Evolutionary conservation across 2,329 filamentous ascomycete genomes (phyloP), one percentile per base, ranked within the genome.

Genomic region (Stagonosporopsis cucurbitacearum): DNA sequence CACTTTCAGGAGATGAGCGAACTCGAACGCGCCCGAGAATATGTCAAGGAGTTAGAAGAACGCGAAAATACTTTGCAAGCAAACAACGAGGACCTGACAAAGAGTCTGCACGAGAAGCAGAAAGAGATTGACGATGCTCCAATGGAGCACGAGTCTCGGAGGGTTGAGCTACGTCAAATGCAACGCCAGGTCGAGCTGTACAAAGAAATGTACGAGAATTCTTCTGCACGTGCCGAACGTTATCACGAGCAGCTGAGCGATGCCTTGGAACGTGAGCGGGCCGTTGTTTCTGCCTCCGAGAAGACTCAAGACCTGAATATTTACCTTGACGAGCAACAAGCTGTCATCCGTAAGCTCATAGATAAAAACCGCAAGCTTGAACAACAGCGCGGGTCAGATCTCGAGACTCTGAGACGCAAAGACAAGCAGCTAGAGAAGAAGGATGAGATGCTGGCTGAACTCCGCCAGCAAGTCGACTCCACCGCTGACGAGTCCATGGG

Each of bases 81-180:
- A 9, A 37, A 55, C 1, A 64, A 62, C 11, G 39, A 35, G 2
- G 13, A 39, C 5, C 12, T 68, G 9, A 28, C 26, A n/a, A 30
- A 49, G 7, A 44, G 62, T 6, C 19, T 69, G n/a, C 36, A 52
- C 28, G 43, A 54, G 11, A 64, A 62, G 33, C 57, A 67, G 42
- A 17, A 47, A 13, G 58, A 63, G 30, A 48, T 65, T 8, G 48
- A 60, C 22, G 39, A 66, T 22, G 45, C 62, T 25, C 61, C 62
- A 1, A 58, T 43, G 2, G 61, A 66, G 2, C 57, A 63, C 43
- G 48, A 61, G 33, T 37, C 46, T 41, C 45, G 62, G 12, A 37
- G 57, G 39, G 45, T 65, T n/a, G 66, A 68, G 25, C 54, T 67
- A 9, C 56, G 59, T 19, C 63, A 64, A 22, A 57, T 60, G 6